Base-by-base conservation (phyloP, 1,139 yeast species). In the Debaryomycetaceae sp. region DNA sequence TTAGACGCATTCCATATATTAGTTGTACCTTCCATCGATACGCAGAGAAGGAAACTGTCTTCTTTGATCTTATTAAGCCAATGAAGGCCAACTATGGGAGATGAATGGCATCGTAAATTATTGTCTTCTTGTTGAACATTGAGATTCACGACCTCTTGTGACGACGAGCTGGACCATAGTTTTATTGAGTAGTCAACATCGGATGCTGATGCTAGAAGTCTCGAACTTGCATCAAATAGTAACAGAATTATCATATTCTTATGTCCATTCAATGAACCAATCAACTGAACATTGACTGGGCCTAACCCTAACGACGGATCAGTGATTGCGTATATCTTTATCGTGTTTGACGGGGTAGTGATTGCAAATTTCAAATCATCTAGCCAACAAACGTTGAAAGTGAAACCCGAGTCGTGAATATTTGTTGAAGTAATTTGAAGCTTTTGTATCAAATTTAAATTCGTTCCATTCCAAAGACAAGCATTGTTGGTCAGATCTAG, bases 251-350 rank as follows among this genome's bases (percentile, higher is more conserved):
- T 76, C 1, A 81, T 70, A 42, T 80, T 78, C 9, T 76, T 70
- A 57, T 89, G 97, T 1, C 96, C 97, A 22, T 76, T 60, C 41
- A 89, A 72, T 39, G 75, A 71, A 4, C 93, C 88, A 2, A 83
- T 62, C 0, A 87, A 81, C 36, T 62, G 64, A 8, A 68, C 65
- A 24, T 77, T 80, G 5, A 23, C 22, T 6, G 40, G 40, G 23
- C 41, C 43, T 1, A 42, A 42, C 3, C 51, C 49, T 34, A 38
- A 45, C 4, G 49, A 43, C 5, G 52, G 45, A n/a, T 47, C 52
- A 6, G 47, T 41, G 5, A 85, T 67, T 39, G 80, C 76, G 63
- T 78, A 81, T 1, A 89, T 80, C 31, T 78, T 66, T n/a, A 88
- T 76, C 3, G 80, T 56, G 37, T 81, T 76, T 40, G 74, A 74